Evolutionary conservation across 805 yeast genomes (phyloP).

Genomic region (Wickerhamiella brachini): DNA sequence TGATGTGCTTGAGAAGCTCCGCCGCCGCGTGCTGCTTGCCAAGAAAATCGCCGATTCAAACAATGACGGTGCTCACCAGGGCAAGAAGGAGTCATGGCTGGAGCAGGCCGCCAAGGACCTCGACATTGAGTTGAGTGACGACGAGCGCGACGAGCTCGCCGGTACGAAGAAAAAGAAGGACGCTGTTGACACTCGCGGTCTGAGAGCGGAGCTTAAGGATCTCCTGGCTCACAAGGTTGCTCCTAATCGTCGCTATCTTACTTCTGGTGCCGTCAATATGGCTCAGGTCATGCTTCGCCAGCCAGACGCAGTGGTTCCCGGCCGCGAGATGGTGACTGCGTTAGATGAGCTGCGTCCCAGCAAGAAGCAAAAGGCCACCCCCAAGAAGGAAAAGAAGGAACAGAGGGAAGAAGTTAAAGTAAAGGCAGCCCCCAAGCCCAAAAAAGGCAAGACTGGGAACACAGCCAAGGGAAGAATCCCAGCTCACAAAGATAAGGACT

Average conservation of each 20-base stretch:
- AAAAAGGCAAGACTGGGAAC: background rate
- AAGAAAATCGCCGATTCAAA: conserved; percentile 63
- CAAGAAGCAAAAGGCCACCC: background rate
- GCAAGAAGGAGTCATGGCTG: conserved; percentile 55
- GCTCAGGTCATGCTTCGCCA: conserved; percentile 21
- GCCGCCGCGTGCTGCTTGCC: conserved; percentile 55
- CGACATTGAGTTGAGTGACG: conserved; percentile 71
- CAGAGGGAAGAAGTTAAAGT: background rate
- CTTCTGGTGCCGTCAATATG: conserved; percentile 22
- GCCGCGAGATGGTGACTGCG: conserved; percentile 13
- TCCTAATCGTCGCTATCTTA: conserved; percentile 20
- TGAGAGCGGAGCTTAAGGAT: conserved; percentile 17
- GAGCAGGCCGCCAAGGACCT: conserved; percentile 85
- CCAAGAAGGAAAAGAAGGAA: background rate
- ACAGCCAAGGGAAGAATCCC: background rate
- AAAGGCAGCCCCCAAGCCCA: background rate
- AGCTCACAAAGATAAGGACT: background rate
- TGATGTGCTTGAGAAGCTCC: conserved; percentile 55
- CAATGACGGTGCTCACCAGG: conserved; percentile 39
- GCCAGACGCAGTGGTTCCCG: conserved; percentile 13
- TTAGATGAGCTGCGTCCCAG: conserved; percentile 12
- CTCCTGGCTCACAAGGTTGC: conserved; percentile 18
- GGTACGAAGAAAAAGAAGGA: conserved; percentile 28
- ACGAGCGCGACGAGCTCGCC: conserved; percentile 30
- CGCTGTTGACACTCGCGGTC: conserved; percentile 5